Evolutionary conservation across 2,329 filamentous ascomycete species (phyloP).

Genomic region (Aotearoamyces nothofagi): DNA sequence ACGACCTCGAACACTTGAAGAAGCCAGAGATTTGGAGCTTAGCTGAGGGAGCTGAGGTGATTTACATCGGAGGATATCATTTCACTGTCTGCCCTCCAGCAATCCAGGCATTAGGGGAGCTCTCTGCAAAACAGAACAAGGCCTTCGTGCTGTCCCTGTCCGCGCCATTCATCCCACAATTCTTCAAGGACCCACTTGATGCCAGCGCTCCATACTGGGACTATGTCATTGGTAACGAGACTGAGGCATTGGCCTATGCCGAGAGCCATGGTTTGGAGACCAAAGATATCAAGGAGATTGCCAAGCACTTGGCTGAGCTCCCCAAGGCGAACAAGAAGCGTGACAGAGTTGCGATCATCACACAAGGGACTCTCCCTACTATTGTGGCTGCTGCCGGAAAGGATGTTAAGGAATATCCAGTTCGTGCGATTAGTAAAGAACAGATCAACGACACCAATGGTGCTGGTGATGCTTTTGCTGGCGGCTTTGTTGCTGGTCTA

Average conservation of each 20-base stretch:
- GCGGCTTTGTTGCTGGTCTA: slow-evolving; percentile 81
- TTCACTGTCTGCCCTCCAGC: slow-evolving; percentile 90
- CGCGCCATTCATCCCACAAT: slow-evolving; percentile 89
- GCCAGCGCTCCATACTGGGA: slow-evolving; percentile 82
- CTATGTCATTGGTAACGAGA: slow-evolving; percentile 94
- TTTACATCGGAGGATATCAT: slow-evolving; percentile 84
- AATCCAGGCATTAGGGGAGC: slow-evolving; percentile 77
- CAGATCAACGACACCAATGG: slow-evolving; percentile 94
- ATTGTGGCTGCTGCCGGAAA: slow-evolving; percentile 65
- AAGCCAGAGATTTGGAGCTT: slow-evolving; percentile 81
- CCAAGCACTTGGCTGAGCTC: slow-evolving; percentile 68
- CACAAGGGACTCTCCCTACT: slow-evolving; percentile 85
- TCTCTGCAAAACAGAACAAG: slow-evolving; percentile 85
- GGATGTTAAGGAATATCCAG: slow-evolving; percentile 61
- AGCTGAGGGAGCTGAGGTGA: slow-evolving; percentile 75
- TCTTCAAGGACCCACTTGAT: slow-evolving; percentile 95
- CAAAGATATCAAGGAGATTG: slow-evolving; percentile 72
- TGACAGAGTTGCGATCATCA: slow-evolving; percentile 78
- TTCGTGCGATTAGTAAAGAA: slow-evolving; percentile 61
- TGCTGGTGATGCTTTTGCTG: slow-evolving; percentile 92
- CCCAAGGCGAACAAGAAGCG: slow-evolving; percentile 85
- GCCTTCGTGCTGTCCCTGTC: slow-evolving; percentile 81
- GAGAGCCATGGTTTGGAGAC: slow-evolving; percentile 62
- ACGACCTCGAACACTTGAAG: slow-evolving; percentile 89
- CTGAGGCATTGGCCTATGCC: slow-evolving; percentile 79